Conservation (phyloP, 768 basidiomycete species). For the Lactarius quietus region DNA sequence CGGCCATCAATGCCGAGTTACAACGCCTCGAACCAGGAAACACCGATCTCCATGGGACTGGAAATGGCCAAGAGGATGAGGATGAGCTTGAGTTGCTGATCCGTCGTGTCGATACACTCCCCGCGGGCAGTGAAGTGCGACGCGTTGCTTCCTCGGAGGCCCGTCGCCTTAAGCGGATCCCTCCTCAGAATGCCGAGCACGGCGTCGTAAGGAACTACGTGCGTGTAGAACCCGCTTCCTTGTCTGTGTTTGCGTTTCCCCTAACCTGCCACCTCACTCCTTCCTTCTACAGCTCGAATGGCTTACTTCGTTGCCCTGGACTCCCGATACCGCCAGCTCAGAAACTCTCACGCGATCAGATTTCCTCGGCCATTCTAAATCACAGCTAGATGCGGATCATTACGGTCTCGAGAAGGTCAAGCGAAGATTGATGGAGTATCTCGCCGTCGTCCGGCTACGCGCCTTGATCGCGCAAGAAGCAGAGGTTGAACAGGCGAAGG, state of each 20-base stretch:
- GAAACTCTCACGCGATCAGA: slow-evolving; percentile 47
- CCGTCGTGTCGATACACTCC: slow-evolving; percentile 71
- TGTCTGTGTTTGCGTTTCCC: too few relatives aligned
- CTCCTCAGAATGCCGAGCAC: slow-evolving; percentile 85
- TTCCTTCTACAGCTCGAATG: slow-evolving; percentile 68
- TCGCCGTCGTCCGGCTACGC: slow-evolving; percentile 72
- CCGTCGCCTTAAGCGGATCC: slow-evolving; percentile 81
- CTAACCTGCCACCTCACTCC: too few relatives aligned
- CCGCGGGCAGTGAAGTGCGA: slow-evolving; percentile 70
- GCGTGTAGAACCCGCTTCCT: slow-evolving; percentile 32
- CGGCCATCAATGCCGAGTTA: slow-evolving; percentile 76
- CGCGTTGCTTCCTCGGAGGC: slow-evolving; percentile 82
- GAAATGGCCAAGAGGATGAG: slow-evolving; percentile 49
- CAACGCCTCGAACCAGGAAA: slow-evolving; percentile 43
- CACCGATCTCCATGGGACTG: slow-evolving; percentile 1
- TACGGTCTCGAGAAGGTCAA: slow-evolving; percentile 93
- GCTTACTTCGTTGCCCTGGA: slow-evolving; percentile 85
- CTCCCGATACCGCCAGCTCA: slow-evolving; percentile 40
- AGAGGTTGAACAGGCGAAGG: slow-evolving; percentile 13
- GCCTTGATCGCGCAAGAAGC: slow-evolving; percentile 26
- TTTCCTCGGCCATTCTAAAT: slow-evolving; percentile 67
- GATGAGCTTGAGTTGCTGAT: slow-evolving; percentile 76
- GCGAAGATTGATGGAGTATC: slow-evolving; percentile 85
- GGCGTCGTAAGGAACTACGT: slow-evolving; percentile 85
- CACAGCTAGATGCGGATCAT: slow-evolving; percentile 85